Evolutionary conservation across 2,329 filamentous ascomycete genomes (phyloP), one percentile per base, ranked within the genome.

Genomic region (Pestalotiopsis sp.): DNA sequence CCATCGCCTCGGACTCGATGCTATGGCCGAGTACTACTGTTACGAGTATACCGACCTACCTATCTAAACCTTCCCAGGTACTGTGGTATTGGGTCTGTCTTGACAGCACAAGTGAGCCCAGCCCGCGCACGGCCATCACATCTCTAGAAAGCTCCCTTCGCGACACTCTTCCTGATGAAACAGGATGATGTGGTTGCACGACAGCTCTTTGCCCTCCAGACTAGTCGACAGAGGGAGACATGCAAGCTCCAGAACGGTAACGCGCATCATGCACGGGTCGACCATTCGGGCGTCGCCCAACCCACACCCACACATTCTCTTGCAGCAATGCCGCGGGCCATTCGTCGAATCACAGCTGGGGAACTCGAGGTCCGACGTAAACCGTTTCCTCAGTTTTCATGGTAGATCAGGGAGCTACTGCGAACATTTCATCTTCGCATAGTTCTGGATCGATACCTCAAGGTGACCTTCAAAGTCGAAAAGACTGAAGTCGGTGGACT

Each of bases 111-210:
- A 52, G 5, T 52, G 44, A 52, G 44, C 20, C 44, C 44, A 52
- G 44, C 44, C n/a, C 44, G 44, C 44, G 44, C 44, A 52, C 44
- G 44, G 44, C 44, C 44, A 35, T 52, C 44, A 52, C 44, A 52
- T 9, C 14, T 52, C 35, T n/a, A 64, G 22, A 30, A 35, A 35
- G 20, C 11, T 39, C 30, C 38, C 58, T 61, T 26, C 60, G 30
- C 22, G 56, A 26, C 26, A 17, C 20, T 58, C 20, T 35, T 24
- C 10, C 22, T 65, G 26, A n/a, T 65, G 63, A 55, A 56, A 55
- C 63, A 57, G 44, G 11, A 38, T 24, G 52, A 66, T 59, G 55
- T 66, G 52, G 64, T 66, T 58, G 39, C 64, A 66, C 64, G 48
- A 52, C 64, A 66, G 64, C 30, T 59, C 17, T 30, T 9, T 11